Evolutionary conservation across 2,329 filamentous ascomycete species (phyloP), one percentile per base, ranked within the genome.

Genomic region (Pseudogymnoascus sp.): DNA sequence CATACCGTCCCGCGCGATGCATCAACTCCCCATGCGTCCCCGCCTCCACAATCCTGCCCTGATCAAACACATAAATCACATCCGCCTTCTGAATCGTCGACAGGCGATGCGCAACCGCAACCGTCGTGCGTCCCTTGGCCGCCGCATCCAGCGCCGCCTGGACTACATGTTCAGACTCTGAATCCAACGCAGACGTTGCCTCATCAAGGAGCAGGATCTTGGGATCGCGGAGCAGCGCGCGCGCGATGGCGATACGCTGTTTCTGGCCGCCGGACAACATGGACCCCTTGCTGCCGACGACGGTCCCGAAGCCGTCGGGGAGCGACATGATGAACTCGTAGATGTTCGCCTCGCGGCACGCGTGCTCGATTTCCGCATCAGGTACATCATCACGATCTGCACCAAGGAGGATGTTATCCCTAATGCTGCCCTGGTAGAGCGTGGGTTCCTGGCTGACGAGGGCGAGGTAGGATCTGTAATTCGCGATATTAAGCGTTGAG

Each of bases 361-460:
- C 92, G 70, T 86, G 83, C 62, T 89, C 81, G 60, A 97, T 81
- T 1, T 83, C 82, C 63, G 87, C 85, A 63, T 97, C 91, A 0
- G 84, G 75, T 0, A 94, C 82, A 29, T 86, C 80, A 5, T 88
- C 83, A 11, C 81, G 78, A 6, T 88, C 78, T 39, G 85, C 85
- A 10, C 92, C 91, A 1, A 97, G 83, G 4, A 96, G 76, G 65
- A 97, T 91, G 72, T 97, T 97, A 35, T 97, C 92, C 67, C 83
- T 84, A 70, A 99, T 91, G 0, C 89, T 92, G 45, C 93, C 94
- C 74, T 96, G 92, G 76, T 97, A 99, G 0, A 99, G 78, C 0
- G 93, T 96, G 0, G 94, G 93, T 73, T 97, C 94, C 72, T 97
- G 94, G 35, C 89, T 92, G 12, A 99, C 93, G 8, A 99, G 86